phyloP scores from a whole-genome alignment of 106 monocot species.

The Dendrobium huoshanense region DNA sequence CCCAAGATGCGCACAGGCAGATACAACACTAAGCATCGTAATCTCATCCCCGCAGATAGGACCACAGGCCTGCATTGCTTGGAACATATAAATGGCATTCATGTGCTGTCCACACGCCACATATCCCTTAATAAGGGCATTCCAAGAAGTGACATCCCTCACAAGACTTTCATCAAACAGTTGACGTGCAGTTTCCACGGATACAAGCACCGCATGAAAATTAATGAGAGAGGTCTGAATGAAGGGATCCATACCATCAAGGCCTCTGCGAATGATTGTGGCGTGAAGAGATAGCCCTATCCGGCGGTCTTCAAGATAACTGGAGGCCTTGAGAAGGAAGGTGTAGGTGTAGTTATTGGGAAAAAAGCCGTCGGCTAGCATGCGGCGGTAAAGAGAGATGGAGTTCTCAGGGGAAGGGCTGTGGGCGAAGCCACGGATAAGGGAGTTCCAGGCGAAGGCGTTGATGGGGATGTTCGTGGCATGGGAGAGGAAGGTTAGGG shows the following conservation, averaged over 20 bases:
- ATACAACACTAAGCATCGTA: conserved; percentile 42
- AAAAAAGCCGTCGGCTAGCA: conserved; percentile 19
- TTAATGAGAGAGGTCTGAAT: conserved; percentile 42
- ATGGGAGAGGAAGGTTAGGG: conserved; percentile 8
- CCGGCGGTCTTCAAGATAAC: conserved; percentile 15
- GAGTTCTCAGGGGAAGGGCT: conserved; percentile 23
- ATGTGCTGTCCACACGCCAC: conserved; percentile 12
- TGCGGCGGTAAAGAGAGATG: conserved; percentile 25
- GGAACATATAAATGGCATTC: conserved; percentile 38
- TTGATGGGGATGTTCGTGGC: conserved; percentile 5
- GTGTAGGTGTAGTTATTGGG: conserved; percentile 77
- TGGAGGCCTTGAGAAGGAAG: conserved; percentile 44
- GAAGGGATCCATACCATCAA: conserved; percentile 37
- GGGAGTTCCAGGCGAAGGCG: conserved; percentile 30
- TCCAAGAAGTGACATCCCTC: conserved; percentile 51
- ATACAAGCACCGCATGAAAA: conserved; percentile 34
- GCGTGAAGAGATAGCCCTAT: conserved; percentile 42
- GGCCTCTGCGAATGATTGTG: conserved; percentile 38
- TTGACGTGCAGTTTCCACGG: neutral
- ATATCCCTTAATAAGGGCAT: conserved; percentile 60
- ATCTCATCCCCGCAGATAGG: conserved; percentile 36
- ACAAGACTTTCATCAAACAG: conserved; percentile 46
- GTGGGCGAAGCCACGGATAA: conserved; percentile 34
- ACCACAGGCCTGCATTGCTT: conserved; percentile 9
- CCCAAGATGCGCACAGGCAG: conserved; percentile 51